Percentiles rank a stretch among this genome's conserved stretches.
phyloP scores from a whole-genome alignment of 1,139 yeast species.

The Barnettozyma hawaiiensis region DNA sequence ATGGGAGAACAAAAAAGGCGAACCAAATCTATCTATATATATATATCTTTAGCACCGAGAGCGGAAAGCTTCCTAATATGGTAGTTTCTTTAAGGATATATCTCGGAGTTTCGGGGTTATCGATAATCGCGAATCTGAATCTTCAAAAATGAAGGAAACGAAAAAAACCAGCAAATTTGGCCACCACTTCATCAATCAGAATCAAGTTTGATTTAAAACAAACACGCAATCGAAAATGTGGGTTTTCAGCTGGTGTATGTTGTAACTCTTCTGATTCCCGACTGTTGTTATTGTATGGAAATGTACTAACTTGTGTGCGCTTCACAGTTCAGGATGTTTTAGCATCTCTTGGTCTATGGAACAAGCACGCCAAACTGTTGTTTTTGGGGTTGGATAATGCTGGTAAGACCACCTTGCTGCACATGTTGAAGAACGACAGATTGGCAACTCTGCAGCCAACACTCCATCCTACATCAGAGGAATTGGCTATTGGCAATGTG shows the following conservation, averaged over 20 bases:
- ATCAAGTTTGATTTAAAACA: not conserved
- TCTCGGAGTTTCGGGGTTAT: constrained; percentile 1
- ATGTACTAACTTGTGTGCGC: constrained; percentile 30
- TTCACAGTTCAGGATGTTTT: constrained; percentile 77
- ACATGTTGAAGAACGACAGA: constrained; percentile 95
- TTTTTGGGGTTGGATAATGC: constrained; percentile 97
- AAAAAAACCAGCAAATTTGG: constrained; percentile 2
- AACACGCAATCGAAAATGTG: constrained; percentile 37
- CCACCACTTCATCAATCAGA: not conserved
- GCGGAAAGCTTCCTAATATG: not conserved
- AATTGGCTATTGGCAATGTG: constrained; percentile 91
- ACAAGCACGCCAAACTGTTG: constrained; percentile 93
- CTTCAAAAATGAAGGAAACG: not conserved
- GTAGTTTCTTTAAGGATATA: not conserved
- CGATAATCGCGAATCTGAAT: not conserved
- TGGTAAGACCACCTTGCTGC: constrained; percentile 94
- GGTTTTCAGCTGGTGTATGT: constrained; percentile 55
- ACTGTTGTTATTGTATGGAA: not conserved
- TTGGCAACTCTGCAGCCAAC: constrained; percentile 97
- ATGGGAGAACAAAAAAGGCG: too few relatives aligned
- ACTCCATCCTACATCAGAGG: constrained; percentile 97
- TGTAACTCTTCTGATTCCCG: too few relatives aligned
- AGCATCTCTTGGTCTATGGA: constrained; percentile 92
- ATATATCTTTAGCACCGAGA: not conserved
- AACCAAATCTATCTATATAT: too few relatives aligned